These are phyloP conservation scores for Trifolium fragiferum DNA, from an alignment of 306 rosid genomes.

Conservation along the genomic window DNA sequence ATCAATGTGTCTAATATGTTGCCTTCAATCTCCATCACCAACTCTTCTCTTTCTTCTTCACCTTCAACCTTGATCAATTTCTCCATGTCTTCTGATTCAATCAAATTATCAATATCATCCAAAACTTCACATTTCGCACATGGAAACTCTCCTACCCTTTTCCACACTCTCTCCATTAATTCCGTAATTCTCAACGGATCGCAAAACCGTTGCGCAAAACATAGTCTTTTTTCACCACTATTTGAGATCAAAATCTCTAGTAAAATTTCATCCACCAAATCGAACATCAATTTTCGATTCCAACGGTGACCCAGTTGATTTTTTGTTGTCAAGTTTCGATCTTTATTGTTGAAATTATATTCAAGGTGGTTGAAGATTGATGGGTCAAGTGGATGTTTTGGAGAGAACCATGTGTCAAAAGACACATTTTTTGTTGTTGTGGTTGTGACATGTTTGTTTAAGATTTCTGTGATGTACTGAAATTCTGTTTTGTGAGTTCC, in stretches of 20 bases:
- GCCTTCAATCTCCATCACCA: conserved; percentile 70
- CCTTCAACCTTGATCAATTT: conserved; percentile 41
- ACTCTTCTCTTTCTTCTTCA: conserved; percentile 63
- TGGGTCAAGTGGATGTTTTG: conserved; percentile 60
- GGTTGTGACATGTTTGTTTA: conserved; percentile 46
- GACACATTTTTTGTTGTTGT: conserved; percentile 16
- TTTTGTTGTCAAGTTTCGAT: conserved; percentile 15
- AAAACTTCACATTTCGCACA: conserved; percentile 63
- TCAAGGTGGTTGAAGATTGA: conserved; percentile 65
- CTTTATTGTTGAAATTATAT: conserved; percentile 8
- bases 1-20: conserved; percentile 65
- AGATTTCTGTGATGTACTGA: conserved; percentile 60
- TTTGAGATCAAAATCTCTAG: conserved; percentile 50
- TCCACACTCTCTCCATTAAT: conserved; percentile 54
- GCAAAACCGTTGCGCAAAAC: neutral
- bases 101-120: conserved; percentile 76
- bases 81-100: conserved; percentile 59
- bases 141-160: conserved; percentile 58
- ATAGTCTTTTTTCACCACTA: conserved; percentile 28
- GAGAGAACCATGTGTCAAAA: neutral
- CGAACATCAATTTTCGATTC: conserved; percentile 61
- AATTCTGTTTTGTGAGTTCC: conserved; percentile 42
- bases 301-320: conserved; percentile 47
- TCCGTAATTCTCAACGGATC: conserved; percentile 20
- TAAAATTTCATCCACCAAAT: conserved; percentile 67